These are phyloP conservation scores for Aspergillus carbonarius DNA, from an alignment of 2,329 filamentous ascomycete genomes.

Conservation along the genomic window DNA sequence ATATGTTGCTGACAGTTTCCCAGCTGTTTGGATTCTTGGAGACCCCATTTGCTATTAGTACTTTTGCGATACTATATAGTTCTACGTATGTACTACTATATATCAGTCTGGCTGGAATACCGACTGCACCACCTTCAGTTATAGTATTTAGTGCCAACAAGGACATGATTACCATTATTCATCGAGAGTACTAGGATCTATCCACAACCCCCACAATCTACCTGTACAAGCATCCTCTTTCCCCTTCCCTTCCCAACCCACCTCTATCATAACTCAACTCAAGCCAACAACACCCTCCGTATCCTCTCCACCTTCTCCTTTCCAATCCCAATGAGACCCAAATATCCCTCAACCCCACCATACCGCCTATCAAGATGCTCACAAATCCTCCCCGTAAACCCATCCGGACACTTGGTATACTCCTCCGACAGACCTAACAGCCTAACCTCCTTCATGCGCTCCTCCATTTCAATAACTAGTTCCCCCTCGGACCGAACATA, in stretches of 20 bases:
- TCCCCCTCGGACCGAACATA: constrained; percentile 66
- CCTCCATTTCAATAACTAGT: constrained; percentile 61
- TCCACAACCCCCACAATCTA: background rate
- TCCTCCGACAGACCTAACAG: constrained; percentile 70
- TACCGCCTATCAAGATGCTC: constrained; percentile 61
- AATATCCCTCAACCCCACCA: constrained; percentile 66
- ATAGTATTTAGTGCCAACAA: background rate
- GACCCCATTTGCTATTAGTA: too few species aligned
- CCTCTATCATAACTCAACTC: background rate
- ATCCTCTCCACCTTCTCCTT: constrained; percentile 43
- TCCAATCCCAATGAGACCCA: constrained; percentile 62
- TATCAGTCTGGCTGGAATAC: too few species aligned
- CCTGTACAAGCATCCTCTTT: background rate
- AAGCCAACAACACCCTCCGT: constrained; percentile 27
- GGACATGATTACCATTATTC: background rate
- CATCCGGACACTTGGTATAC: constrained; percentile 65
- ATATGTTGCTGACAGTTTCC: too few species aligned
- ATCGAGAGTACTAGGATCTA: background rate
- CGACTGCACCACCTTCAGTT: too few species aligned
- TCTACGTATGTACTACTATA: too few species aligned
- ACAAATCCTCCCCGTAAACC: constrained; percentile 62
- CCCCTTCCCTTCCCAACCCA: too few species aligned
- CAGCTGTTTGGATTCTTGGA: too few species aligned
- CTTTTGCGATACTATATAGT: too few species aligned
- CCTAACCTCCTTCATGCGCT: constrained; percentile 66